Evolutionary conservation across 768 basidiomycete species (phyloP).

Genomic region (Solioccasus polychromus): DNA sequence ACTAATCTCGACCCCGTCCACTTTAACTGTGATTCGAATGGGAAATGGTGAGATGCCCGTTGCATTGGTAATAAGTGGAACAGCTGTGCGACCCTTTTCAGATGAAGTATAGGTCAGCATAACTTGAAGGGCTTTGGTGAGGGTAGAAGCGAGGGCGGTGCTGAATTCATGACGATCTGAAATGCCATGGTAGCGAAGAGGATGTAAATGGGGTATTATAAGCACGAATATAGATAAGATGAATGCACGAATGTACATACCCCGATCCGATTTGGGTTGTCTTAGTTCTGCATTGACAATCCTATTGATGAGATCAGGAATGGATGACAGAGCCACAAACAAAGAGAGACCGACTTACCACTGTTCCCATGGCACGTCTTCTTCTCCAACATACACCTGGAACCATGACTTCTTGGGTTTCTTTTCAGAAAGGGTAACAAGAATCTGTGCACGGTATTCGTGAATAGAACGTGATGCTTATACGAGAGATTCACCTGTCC

Average conservation of each 20-base stretch:
- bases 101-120: slow-evolving; percentile 81
- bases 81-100: slow-evolving; percentile 67
- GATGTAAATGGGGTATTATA: not conserved
- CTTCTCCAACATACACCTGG: slow-evolving; percentile 65
- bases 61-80: slow-evolving; percentile 78
- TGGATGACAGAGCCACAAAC: not conserved
- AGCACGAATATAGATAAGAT: not conserved
- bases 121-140: slow-evolving; percentile 63
- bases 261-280: slow-evolving; percentile 65
- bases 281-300: slow-evolving; percentile 76
- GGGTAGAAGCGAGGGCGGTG: slow-evolving; percentile 52
- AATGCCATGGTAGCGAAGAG: not conserved
- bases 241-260: slow-evolving; percentile 29
- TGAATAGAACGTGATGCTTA: too few relatives aligned
- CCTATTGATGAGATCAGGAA: slow-evolving; percentile 39
- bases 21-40: slow-evolving; percentile 61
- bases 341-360: slow-evolving; percentile 49
- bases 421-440: slow-evolving; percentile 75
- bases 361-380: slow-evolving; percentile 86
- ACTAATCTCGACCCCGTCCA: slow-evolving; percentile 64
- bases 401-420: slow-evolving; percentile 79
- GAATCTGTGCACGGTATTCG: slow-evolving; percentile 38
- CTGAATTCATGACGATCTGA: slow-evolving; percentile 53
- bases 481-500: slow-evolving; percentile 57
- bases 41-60: slow-evolving; percentile 80